Base-by-base conservation (phyloP, 2,329 filamentous ascomycete species). In the Xylaria sp. region DNA sequence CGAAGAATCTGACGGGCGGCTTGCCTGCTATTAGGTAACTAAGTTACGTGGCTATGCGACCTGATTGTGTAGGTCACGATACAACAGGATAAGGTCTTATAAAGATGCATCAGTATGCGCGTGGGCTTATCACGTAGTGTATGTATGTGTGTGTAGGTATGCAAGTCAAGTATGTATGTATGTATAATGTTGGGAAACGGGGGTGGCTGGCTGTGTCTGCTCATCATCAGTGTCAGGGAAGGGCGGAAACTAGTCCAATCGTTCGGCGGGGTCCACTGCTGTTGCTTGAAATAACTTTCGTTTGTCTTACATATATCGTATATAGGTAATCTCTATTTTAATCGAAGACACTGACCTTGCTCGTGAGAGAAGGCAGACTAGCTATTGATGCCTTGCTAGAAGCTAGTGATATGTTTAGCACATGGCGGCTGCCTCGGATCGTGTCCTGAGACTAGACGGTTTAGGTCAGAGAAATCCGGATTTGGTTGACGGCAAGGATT, bases 161-260 rank as follows among this genome's bases (percentile, higher is more conserved):
- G n/a, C n/a, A n/a, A n/a, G n/a, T n/a, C n/a, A n/a, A n/a, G 23
- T 38, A 55, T n/a, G 19, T 46, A 21, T 58, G 42, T 35, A 61
- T 46, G 40, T 57, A 59, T 31, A 17, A 15, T 47, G 57, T 53
- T 49, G 47, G 25, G 40, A 25, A 25, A 62, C 45, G 28, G 21
- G 61, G 21, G 61, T 42, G 37, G 47, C n/a, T 46, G 49, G 49
- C 49, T 58, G 37, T 14, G 43, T 43, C 33, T 47, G 50, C 33
- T 35, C 17, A 45, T 46, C 33, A 40, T 35, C 49, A 31, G 19
- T n/a, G 43, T 11, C 14, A 4, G 50, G 49, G 38, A 40, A 25
- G n/a, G 61, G 46, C 53, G 59, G 62, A 52, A 52, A 5, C 15
- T 65, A 59, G 50, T 62, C 58, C 19, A 59, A 51, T 61, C 17